Evolutionary conservation across 176 grass and related monocot species (phyloP).

Genomic region (Phyllostachys edulis): DNA sequence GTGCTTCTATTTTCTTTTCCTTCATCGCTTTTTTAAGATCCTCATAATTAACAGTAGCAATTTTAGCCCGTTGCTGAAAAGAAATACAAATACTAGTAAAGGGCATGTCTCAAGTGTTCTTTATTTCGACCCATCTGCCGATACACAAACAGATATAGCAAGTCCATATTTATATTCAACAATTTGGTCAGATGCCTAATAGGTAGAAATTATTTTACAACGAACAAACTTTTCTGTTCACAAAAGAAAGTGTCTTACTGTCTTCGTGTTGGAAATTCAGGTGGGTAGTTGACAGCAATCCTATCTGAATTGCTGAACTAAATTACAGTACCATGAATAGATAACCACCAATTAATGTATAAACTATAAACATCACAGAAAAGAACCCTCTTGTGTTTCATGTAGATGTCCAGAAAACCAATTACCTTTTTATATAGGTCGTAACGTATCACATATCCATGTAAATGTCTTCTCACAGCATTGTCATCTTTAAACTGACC

Average conservation of each 20-base stretch:
- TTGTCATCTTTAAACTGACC: constrained; percentile 62
- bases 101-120: not conserved
- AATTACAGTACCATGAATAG: not conserved
- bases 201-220: too few relatives aligned
- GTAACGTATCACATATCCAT: constrained; percentile 73
- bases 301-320: not conserved
- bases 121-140: not conserved
- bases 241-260: not conserved
- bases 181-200: too few relatives aligned
- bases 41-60: constrained; percentile 57
- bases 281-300: not conserved
- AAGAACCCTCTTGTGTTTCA: not conserved
- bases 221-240: too few relatives aligned
- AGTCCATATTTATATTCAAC: not conserved
- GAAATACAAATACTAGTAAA: constrained; percentile 36
- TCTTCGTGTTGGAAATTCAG: constrained; percentile 19
- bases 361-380: not conserved
- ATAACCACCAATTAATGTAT: not conserved
- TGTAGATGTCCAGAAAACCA: not conserved
- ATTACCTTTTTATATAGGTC: constrained; percentile 86
- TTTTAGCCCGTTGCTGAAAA: constrained; percentile 56
- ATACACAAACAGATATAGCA: not conserved
- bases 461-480: constrained; percentile 65
- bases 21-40: constrained; percentile 49
- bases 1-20: constrained; percentile 61